Evolutionary conservation across 257 asterid species (phyloP).

Genomic region (Linaria vulgaris): DNA sequence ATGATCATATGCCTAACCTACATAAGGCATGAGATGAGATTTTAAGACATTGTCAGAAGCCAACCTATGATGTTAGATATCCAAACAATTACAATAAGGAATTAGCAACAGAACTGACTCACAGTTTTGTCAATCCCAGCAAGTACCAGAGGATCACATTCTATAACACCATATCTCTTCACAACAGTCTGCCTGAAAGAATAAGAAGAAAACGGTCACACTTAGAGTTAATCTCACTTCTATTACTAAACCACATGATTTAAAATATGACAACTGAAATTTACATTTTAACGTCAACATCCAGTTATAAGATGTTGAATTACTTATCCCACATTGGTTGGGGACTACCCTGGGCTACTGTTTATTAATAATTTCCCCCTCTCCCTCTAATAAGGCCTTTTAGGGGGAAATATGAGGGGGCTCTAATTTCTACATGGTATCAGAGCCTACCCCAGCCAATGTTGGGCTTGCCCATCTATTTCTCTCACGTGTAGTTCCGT

Average conservation of each 20-base stretch:
- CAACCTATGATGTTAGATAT: constrained; percentile 17
- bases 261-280: not conserved
- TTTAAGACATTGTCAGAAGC: constrained; percentile 22
- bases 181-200: constrained; percentile 61
- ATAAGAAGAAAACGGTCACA: constrained; percentile 20
- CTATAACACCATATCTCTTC: constrained; percentile 86
- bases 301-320: too few species aligned
- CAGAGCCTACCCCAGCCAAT: too few species aligned
- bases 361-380: too few species aligned
- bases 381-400: too few species aligned
- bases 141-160: constrained; percentile 85
- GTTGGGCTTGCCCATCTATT: too few species aligned
- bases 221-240: not conserved
- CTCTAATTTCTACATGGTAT: too few species aligned
- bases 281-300: not conserved
- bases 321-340: too few species aligned
- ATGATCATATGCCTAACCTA: constrained; percentile 82
- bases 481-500: too few species aligned
- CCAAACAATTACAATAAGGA: constrained; percentile 11
- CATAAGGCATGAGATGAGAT: constrained; percentile 28
- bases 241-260: constrained; percentile 4
- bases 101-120: constrained; percentile 38
- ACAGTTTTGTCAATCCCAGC: constrained; percentile 82
- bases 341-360: too few species aligned
- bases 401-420: too few species aligned